Percentiles rank a stretch among this genome's conserved stretches.
phyloP scores from a whole-genome alignment of 306 rosid species.

The Gastrolobium villosum region DNA sequence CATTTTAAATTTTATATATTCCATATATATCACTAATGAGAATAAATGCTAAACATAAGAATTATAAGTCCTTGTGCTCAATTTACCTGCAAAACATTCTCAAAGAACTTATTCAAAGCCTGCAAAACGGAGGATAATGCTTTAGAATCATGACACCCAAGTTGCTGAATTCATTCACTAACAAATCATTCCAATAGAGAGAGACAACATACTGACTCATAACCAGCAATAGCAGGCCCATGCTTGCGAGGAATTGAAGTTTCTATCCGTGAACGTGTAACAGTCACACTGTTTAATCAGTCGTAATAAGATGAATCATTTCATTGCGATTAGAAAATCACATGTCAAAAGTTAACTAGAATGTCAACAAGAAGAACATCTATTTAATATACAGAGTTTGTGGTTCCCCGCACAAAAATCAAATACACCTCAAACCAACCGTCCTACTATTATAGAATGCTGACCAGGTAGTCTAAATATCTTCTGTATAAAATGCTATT shows the following conservation, averaged over 20 bases:
- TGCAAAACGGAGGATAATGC: constrained; percentile 57
- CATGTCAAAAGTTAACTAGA: constrained; percentile 30
- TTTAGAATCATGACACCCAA: constrained; percentile 39
- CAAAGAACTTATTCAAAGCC: constrained; percentile 93
- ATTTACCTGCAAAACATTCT: constrained; percentile 85
- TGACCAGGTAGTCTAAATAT: constrained; percentile 19
- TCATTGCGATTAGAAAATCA: constrained; percentile 25
- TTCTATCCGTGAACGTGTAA: constrained; percentile 90
- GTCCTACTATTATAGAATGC: constrained; percentile 21
- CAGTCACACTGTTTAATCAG: constrained; percentile 75
- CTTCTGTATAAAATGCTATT: constrained; percentile 5
- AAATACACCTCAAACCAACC: constrained; percentile 26
- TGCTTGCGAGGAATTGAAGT: constrained; percentile 98
- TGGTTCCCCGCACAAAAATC: constrained; percentile 31
- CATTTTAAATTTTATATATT: constrained; percentile 24
- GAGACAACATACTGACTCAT: constrained; percentile 75
- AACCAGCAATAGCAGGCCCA: constrained; percentile 96
- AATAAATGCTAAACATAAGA: constrained; percentile 37
- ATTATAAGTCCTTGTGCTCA: constrained; percentile 36
- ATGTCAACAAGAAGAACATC: constrained; percentile 32
- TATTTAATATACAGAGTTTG: constrained; percentile 22
- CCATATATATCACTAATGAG: constrained; percentile 31
- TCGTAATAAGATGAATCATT: constrained; percentile 41
- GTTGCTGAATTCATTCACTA: constrained; percentile 37
- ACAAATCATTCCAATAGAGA: constrained; percentile 30